Base-by-base conservation (phyloP, 2,329 filamentous ascomycete genomes). In the Fusarium setosum region DNA sequence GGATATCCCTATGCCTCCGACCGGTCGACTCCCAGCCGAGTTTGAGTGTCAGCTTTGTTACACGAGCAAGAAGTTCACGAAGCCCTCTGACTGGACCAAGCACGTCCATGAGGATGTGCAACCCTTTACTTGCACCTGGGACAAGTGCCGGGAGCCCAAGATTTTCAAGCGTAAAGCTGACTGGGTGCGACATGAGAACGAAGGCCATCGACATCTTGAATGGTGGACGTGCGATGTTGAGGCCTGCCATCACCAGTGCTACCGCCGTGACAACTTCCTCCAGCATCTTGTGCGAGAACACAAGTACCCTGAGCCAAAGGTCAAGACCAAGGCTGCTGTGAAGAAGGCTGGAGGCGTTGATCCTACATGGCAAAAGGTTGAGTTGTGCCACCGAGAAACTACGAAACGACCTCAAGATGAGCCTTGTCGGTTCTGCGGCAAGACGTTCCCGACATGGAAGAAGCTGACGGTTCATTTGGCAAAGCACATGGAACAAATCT, bases 71-170 rank as follows among this genome's bases (percentile, higher is more conserved):
- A 93, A 89, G 71, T 94, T 96, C 70, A 88, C 90, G 70, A 97
- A 97, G 76, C 94, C 94, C 15, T 97, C 94, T 0, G 94, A 97
- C 77, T 97, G 94, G 94, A 97, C 94, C 2, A 97, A 97, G 76
- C 94, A 97, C 73, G 92, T 97, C 1, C 93, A 97, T 70, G 94
- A 97, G 77, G 94, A 97, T 74, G 88, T 97, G 1, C 92, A 96
- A 74, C 94, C 94, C 1, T 97, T 97, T 70, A 96, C 93, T 4
- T 97, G 94, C 78, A 97, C 94, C 0, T 97, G 95, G 81, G 88
- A 91, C 3, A 85, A 88, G 49, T 97, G 94, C 74, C 86, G 87
- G 9, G 93, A 97, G 45, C 89, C 92, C 17, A 97, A 96, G 77
- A 94, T 93, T 32, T 97, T 97, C 83, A 97, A 97, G 79, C 88